phyloP scores from a whole-genome alignment of 2,329 filamentous ascomycete genomes.

The Colletotrichum tanaceti region DNA sequence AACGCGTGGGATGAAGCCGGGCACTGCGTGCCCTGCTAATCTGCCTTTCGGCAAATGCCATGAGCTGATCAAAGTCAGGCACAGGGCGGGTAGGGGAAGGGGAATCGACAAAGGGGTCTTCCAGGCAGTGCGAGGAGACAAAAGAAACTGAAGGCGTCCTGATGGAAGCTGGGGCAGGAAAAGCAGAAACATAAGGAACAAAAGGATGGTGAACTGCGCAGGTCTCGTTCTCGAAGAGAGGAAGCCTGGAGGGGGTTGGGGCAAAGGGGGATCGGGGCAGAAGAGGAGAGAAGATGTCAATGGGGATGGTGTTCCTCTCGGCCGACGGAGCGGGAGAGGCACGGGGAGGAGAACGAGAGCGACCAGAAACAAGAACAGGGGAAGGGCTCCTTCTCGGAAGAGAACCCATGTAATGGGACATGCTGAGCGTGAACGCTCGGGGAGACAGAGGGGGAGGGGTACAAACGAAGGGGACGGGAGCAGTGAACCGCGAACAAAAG shows the following conservation, averaged over 20 bases:
- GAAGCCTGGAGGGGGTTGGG: no score
- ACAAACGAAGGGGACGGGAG: neutral
- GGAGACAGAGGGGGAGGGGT: constrained; percentile 15
- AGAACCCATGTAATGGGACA: constrained; percentile 18
- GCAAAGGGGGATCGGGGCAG: no score
- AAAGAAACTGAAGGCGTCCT: neutral
- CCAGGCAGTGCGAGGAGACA: neutral
- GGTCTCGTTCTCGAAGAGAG: no score
- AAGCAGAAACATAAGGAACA: neutral
- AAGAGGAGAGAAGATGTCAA: no score
- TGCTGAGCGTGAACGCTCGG: constrained; percentile 14
- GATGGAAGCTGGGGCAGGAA: neutral
- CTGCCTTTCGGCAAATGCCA: constrained; percentile 13
- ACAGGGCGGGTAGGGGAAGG: neutral
- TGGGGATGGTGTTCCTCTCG: no score
- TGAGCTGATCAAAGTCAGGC: constrained; percentile 19
- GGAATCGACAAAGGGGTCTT: constrained; percentile 9
- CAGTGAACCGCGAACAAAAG: constrained; percentile 12
- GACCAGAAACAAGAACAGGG: neutral
- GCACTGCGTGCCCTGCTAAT: constrained; percentile 12
- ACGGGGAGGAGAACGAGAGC: no score
- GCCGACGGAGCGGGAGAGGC: no score
- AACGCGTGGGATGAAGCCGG: neutral
- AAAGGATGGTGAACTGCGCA: neutral
- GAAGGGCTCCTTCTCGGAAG: neutral